phyloP scores from a whole-genome alignment of 306 rosid genomes.

The Malus orientalis region DNA sequence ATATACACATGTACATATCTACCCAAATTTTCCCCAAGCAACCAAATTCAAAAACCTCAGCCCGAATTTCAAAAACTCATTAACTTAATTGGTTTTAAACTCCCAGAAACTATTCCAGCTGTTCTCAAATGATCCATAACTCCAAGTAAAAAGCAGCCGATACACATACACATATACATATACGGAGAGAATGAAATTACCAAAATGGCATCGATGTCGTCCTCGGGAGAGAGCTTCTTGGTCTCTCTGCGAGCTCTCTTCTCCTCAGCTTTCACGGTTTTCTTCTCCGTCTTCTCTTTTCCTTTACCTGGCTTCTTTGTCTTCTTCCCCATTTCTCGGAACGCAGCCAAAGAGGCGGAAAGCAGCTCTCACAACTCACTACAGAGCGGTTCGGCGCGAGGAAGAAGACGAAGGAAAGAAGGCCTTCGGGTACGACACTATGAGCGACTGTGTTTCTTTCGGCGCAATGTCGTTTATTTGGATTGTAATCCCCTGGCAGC shows the following conservation, averaged over 20 bases:
- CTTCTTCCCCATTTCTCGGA: conserved; percentile 74
- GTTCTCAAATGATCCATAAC: background rate
- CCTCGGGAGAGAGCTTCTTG: conserved; percentile 94
- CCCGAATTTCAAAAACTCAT: no score
- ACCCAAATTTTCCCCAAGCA: no score
- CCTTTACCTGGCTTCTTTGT: conserved; percentile 92
- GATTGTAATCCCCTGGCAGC: background rate
- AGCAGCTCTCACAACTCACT: background rate
- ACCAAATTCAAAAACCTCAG: no score
- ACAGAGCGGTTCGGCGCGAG: background rate
- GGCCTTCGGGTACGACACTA: background rate
- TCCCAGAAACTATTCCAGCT: background rate
- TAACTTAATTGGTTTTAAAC: background rate
- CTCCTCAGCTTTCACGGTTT: conserved; percentile 78
- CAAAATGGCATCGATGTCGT: conserved; percentile 90
- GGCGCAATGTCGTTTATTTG: background rate
- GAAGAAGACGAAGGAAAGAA: background rate
- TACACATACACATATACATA: background rate
- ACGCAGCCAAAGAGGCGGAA: background rate
- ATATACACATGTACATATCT: background rate
- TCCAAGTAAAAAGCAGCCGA: background rate
- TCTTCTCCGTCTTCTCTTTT: conserved; percentile 85
- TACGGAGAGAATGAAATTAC: conserved; percentile 19
- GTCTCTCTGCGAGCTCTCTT: conserved; percentile 79
- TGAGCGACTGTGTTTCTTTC: background rate